Percentiles rank a stretch among this genome's conserved stretches.
These are phyloP conservation scores for Tephrocybe sp. DNA, from an alignment of 768 basidiomycete genomes.

Conservation along the genomic window DNA sequence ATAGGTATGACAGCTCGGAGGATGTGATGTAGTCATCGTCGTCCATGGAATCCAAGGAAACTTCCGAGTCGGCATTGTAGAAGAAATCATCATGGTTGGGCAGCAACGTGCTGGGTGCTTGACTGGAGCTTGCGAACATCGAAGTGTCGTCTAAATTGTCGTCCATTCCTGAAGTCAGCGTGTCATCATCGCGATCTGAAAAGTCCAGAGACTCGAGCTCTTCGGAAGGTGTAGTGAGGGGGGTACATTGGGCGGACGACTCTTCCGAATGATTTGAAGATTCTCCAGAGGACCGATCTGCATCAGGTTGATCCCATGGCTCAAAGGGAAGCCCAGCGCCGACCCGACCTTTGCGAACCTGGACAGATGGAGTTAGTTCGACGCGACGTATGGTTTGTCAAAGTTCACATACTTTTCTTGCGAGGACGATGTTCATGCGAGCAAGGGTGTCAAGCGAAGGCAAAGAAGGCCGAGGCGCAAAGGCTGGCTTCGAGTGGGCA, in stretches of 20 bases:
- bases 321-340: conserved; percentile 54
- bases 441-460: conserved; percentile 51
- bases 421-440: conserved; percentile 44
- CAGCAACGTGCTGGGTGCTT: conserved; percentile 1
- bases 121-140: neutral
- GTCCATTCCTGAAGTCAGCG: neutral
- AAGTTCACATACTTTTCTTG: conserved; percentile 39
- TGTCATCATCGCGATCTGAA: conserved; percentile 19
- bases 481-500: conserved; percentile 48
- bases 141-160: neutral
- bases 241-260: conserved; percentile 1
- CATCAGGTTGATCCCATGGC: conserved; percentile 48
- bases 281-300: conserved; percentile 15
- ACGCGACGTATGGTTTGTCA: neutral
- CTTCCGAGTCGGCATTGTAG: conserved; percentile 18
- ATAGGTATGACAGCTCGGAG: conserved; percentile 35
- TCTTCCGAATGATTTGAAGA: conserved; percentile 15
- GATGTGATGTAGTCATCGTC: conserved; percentile 18
- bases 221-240: conserved; percentile 13
- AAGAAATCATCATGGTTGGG: conserved; percentile 11
- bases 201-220: conserved; percentile 20
- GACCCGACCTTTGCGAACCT: conserved; percentile 53
- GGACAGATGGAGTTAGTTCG: conserved; percentile 1
- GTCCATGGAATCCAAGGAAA: conserved; percentile 14
- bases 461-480: conserved; percentile 48